Percentiles rank a stretch among this genome's conserved stretches.
These are phyloP conservation scores for Acanthamoeba culbertsoni DNA, from an alignment of 208 protist genomes.

Conservation along the genomic window DNA sequence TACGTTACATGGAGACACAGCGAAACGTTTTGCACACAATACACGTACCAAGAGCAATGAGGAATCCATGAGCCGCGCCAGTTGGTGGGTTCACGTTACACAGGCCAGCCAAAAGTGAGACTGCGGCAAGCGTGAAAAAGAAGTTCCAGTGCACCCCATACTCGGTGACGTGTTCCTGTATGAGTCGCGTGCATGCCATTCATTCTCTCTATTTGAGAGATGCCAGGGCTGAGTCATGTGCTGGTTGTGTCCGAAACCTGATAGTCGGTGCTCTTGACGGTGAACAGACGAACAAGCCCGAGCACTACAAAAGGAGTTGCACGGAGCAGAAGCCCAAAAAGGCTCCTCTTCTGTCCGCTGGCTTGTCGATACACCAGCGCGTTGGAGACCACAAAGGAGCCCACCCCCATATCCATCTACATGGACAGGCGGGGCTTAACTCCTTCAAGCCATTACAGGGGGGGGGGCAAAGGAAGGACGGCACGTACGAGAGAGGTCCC, in stretches of 20 bases:
- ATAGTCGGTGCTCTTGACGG: slow-evolving; percentile 75
- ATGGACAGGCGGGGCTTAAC: background rate
- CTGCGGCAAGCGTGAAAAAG: slow-evolving; percentile 84
- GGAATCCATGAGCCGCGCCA: background rate
- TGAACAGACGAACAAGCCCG: slow-evolving; percentile 71
- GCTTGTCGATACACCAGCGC: slow-evolving; percentile 67
- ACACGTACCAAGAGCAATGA: background rate
- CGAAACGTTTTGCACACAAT: background rate
- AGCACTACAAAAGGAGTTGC: slow-evolving; percentile 69
- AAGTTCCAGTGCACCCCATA: slow-evolving; percentile 92
- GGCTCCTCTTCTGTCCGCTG: background rate
- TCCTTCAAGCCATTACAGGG: too few relatives aligned
- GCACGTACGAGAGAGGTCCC: slow-evolving; percentile 78
- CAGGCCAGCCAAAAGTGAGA: slow-evolving; percentile 65
- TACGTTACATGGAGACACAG: background rate
- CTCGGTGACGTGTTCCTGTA: slow-evolving; percentile 83
- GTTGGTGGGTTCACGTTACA: background rate
- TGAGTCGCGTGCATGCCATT: background rate
- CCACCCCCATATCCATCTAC: slow-evolving; percentile 85
- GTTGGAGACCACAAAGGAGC: slow-evolving; percentile 78
- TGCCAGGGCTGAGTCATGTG: too few relatives aligned
- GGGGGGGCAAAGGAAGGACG: background rate
- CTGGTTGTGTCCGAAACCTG: slow-evolving; percentile 65
- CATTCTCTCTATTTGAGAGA: too few relatives aligned
- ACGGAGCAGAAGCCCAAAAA: background rate